Evolutionary conservation across 2,329 filamentous ascomycete genomes (phyloP).

Genomic region (Arthroderma sp.): DNA sequence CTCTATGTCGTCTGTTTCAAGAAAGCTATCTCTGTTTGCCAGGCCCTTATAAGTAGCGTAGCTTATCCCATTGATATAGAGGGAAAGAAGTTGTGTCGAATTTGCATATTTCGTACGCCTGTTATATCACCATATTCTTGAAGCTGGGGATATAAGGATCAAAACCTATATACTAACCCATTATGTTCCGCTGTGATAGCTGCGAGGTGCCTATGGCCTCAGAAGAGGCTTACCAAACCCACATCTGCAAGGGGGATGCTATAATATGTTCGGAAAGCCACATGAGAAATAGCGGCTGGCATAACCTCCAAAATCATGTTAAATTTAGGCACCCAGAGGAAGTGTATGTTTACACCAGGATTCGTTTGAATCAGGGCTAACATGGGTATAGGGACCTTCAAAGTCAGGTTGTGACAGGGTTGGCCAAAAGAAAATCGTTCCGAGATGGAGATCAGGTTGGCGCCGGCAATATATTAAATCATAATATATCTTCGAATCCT

Average conservation of each 20-base stretch:
- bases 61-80: neutral
- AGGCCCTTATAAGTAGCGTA: neutral
- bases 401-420: neutral
- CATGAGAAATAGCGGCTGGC: neutral
- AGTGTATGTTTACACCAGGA: neutral
- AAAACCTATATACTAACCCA: neutral
- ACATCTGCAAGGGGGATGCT: neutral
- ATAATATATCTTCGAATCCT: no score
- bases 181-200: neutral
- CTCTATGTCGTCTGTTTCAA: no score
- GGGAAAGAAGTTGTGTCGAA: neutral
- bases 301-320: neutral
- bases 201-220: neutral
- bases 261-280: neutral
- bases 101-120: neutral
- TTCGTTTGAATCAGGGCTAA: neutral
- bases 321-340: neutral
- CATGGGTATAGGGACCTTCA: neutral
- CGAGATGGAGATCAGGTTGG: neutral
- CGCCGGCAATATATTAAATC: neutral
- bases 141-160: neutral
- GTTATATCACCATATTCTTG: neutral
- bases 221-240: neutral
- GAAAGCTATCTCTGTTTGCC: no score
- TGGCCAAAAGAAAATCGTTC: neutral